Percentiles rank a stretch among this genome's conserved stretches.
phyloP scores from a whole-genome alignment of 2,329 filamentous ascomycete species.

The Ceratocystis cubensis region DNA sequence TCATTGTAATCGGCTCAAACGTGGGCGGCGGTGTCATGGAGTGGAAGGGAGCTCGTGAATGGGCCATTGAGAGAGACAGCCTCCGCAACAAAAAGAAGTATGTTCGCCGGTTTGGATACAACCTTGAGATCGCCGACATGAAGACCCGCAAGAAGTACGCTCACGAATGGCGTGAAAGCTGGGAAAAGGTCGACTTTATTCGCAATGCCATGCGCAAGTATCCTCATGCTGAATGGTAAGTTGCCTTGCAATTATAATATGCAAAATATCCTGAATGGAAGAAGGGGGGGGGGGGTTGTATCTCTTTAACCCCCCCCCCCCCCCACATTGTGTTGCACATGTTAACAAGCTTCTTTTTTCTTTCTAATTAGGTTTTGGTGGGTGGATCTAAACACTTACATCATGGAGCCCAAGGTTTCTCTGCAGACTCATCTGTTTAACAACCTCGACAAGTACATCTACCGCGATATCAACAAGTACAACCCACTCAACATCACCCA shows the following conservation, averaged over 20 bases:
- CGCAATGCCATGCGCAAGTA: slow-evolving; percentile 84
- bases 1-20: slow-evolving; percentile 87
- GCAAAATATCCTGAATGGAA: too few relatives aligned
- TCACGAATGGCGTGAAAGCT: slow-evolving; percentile 97
- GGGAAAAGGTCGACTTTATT: slow-evolving; percentile 96
- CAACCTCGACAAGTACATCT: slow-evolving; percentile 57
- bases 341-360: slow-evolving; percentile 4
- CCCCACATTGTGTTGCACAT: background rate
- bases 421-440: slow-evolving; percentile 86
- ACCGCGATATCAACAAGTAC: slow-evolving; percentile 92
- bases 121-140: slow-evolving; percentile 95
- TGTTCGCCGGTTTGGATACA: slow-evolving; percentile 77
- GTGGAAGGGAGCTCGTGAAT: slow-evolving; percentile 94
- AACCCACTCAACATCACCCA: slow-evolving; percentile 92
- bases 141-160: slow-evolving; percentile 97
- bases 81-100: slow-evolving; percentile 92
- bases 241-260: slow-evolving; percentile 16
- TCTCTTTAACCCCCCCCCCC: background rate
- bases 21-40: slow-evolving; percentile 96
- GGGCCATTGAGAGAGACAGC: slow-evolving; percentile 95
- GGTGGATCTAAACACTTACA: slow-evolving; percentile 92
- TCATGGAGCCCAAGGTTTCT: slow-evolving; percentile 91
- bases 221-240: slow-evolving; percentile 88
- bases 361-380: slow-evolving; percentile 82
- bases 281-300: background rate